Evolutionary conservation across 2,329 filamentous ascomycete species (phyloP).

Genomic region (Ceratocystis eucalypticola): DNA sequence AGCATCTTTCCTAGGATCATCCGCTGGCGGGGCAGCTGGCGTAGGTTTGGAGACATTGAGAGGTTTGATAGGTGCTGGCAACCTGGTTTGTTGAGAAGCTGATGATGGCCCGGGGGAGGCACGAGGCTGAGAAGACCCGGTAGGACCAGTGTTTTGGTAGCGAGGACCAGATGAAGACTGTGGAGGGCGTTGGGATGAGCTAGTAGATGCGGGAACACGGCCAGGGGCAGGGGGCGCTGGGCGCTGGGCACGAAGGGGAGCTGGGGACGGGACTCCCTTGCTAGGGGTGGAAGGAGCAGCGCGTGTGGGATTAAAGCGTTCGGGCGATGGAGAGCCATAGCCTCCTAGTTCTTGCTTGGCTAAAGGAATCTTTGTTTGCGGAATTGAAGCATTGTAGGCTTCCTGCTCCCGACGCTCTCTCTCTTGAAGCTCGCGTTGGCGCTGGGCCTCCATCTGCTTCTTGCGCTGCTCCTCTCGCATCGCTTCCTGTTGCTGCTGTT

Average conservation of each 20-base stretch:
- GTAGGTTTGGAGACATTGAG: constrained; percentile 60
- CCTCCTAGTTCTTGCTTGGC: constrained; percentile 81
- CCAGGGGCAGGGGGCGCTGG: constrained; percentile 60
- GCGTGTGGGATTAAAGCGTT: constrained; percentile 73
- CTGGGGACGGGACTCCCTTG: constrained; percentile 42
- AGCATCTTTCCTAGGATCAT: constrained; percentile 66
- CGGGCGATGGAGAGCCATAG: constrained; percentile 32
- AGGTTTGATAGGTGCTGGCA: constrained; percentile 58
- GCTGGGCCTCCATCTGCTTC: constrained; percentile 48
- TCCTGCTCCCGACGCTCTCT: constrained; percentile 63
- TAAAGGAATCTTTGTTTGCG: constrained; percentile 63
- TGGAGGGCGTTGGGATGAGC: constrained; percentile 14
- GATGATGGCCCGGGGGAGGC: neutral
- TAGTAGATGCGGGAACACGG: constrained; percentile 1
- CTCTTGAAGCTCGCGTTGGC: constrained; percentile 47
- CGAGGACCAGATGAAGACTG: constrained; percentile 38
- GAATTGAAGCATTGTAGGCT: constrained; percentile 79
- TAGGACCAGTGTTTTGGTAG: constrained; percentile 32
- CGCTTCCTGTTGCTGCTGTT: constrained; percentile 41
- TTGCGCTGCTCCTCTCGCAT: constrained; percentile 45
- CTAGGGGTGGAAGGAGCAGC: constrained; percentile 58
- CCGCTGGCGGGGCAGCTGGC: constrained; percentile 36
- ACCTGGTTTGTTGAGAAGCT: constrained; percentile 35
- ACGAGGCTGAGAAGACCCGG: constrained; percentile 31
- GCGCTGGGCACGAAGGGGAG: constrained; percentile 55